Percentiles rank a stretch among this genome's conserved stretches.
phyloP scores from a whole-genome alignment of 257 asterid species.

The Scutellaria minor region DNA sequence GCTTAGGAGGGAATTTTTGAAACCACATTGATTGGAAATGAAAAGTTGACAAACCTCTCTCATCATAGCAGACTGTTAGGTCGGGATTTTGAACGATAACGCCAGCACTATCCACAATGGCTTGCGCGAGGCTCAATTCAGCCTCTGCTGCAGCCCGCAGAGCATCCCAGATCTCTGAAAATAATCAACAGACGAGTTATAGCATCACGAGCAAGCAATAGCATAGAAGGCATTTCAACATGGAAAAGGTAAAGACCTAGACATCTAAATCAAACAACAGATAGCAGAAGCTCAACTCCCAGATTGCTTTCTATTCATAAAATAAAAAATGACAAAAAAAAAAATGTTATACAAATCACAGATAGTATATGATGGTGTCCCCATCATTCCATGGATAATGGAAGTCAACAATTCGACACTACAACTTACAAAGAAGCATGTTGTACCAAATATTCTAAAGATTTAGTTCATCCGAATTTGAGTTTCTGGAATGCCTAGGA shows the following conservation, averaged over 20 bases:
- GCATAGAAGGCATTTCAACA: conserved; percentile 11
- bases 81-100: conserved; percentile 75
- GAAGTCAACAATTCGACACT: not conserved
- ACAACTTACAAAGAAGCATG: not conserved
- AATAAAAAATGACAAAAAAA: not conserved
- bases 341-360: not conserved
- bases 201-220: not conserved
- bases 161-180: conserved; percentile 96
- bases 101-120: conserved; percentile 85
- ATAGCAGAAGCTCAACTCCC: not conserved
- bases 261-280: not conserved
- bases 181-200: not conserved
- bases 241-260: not conserved
- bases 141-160: conserved; percentile 93
- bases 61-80: conserved; percentile 83
- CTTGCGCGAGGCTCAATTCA: conserved; percentile 73
- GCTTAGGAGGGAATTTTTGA: conserved; percentile 5
- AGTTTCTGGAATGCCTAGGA: not conserved
- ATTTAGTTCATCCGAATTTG: not conserved
- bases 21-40: not conserved
- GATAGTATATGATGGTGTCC: not conserved
- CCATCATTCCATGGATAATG: not conserved
- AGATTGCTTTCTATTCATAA: not conserved
- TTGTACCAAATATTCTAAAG: not conserved
- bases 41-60: conserved; percentile 61